phyloP scores from a whole-genome alignment of 2,329 filamentous ascomycete genomes.

The Talaromyces sp. region DNA sequence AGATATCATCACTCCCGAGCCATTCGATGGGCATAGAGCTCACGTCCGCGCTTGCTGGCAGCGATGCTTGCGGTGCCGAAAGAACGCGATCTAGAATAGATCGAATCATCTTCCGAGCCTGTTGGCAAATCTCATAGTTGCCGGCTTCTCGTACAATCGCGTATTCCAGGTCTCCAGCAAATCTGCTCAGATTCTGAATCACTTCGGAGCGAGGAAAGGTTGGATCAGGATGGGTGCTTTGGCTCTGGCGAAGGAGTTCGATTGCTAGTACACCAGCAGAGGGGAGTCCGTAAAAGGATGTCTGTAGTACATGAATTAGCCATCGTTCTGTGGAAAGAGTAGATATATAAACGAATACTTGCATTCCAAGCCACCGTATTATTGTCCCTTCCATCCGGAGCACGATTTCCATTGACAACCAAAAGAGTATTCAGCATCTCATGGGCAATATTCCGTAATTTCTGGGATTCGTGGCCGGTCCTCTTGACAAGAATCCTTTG shows the following conservation, averaged over 20 bases:
- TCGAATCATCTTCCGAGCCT: constrained; percentile 24
- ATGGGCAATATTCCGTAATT: constrained; percentile 23
- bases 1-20: constrained; percentile 15
- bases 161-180: constrained; percentile 25
- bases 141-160: constrained; percentile 24
- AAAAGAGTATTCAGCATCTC: constrained; percentile 25
- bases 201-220: constrained; percentile 26
- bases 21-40: constrained; percentile 14
- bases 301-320: constrained; percentile 5
- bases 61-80: constrained; percentile 7
- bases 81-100: constrained; percentile 24
- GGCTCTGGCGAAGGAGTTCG: constrained; percentile 25
- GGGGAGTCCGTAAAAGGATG: constrained; percentile 26
- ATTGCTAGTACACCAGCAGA: constrained; percentile 28
- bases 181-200: constrained; percentile 30
- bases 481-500: constrained; percentile 24
- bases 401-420: constrained; percentile 17
- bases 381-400: constrained; percentile 17
- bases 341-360: not conserved
- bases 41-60: not conserved
- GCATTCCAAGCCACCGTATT: constrained; percentile 22
- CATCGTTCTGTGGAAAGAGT: not conserved
- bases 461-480: constrained; percentile 21
- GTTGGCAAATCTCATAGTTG: constrained; percentile 27
- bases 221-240: constrained; percentile 15